Conservation (phyloP, 345 rosid genomes). For the Populus pruinosa region DNA sequence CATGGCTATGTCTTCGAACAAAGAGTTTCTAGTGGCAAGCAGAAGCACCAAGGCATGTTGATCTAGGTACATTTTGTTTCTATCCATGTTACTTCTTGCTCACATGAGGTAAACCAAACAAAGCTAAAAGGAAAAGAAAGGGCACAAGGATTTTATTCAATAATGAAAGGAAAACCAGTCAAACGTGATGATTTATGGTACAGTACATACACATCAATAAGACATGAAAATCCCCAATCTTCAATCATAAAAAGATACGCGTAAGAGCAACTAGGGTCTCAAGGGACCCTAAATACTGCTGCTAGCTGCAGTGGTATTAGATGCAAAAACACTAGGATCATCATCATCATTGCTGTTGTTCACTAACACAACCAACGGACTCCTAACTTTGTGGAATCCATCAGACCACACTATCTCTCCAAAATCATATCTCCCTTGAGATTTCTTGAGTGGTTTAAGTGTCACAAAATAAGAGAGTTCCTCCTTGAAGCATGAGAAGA, state of each 20-base stretch:
- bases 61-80: neutral
- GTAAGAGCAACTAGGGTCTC: too few relatives aligned
- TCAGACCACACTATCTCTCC: slow-evolving; percentile 68
- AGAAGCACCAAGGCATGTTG: neutral
- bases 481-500: slow-evolving; percentile 35
- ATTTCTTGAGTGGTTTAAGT: slow-evolving; percentile 38
- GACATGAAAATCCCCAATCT: too few relatives aligned
- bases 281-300: too few relatives aligned
- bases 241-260: too few relatives aligned
- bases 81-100: neutral
- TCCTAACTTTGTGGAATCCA: slow-evolving; percentile 58
- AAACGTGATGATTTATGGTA: too few relatives aligned
- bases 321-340: neutral
- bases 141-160: too few relatives aligned
- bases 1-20: too few relatives aligned
- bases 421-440: slow-evolving; percentile 51
- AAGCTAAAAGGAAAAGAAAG: too few relatives aligned
- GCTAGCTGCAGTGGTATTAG: too few relatives aligned
- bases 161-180: too few relatives aligned
- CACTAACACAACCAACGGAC: slow-evolving; percentile 50
- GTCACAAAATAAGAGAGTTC: slow-evolving; percentile 49
- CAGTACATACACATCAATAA: too few relatives aligned
- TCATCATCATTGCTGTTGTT: slow-evolving; percentile 12
- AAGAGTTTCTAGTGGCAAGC: neutral
- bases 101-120: neutral